These are phyloP conservation scores for Brassica rapa DNA, from an alignment of 345 rosid genomes.

Conservation along the genomic window DNA sequence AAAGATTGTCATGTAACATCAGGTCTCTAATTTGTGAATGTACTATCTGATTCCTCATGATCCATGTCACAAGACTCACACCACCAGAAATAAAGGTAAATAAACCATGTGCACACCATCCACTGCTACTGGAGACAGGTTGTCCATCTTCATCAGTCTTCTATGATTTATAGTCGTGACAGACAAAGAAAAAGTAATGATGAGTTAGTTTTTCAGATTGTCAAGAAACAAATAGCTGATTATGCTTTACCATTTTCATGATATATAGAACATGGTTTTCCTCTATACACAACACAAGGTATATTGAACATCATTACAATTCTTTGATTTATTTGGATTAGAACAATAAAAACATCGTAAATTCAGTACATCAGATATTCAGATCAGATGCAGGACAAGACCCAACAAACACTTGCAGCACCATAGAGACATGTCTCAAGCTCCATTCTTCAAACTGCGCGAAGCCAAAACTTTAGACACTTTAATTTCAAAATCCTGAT, in stretches of 20 bases:
- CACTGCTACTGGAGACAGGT: neutral
- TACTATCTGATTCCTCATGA: neutral
- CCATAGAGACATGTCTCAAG: neutral
- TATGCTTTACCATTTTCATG: neutral
- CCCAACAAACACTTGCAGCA: neutral
- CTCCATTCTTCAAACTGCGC: constrained; percentile 25
- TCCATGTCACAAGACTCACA: neutral
- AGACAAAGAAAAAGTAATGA: too few species aligned
- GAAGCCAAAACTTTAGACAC: constrained; percentile 4
- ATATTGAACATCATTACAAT: neutral
- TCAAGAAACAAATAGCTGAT: neutral
- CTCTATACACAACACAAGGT: neutral
- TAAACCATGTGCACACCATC: too few species aligned
- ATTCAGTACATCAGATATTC: neutral
- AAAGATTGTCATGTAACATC: neutral
- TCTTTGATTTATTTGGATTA: constrained; percentile 25
- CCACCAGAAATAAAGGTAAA: too few species aligned
- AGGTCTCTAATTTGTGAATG: neutral
- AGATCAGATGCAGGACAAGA: constrained; percentile 10
- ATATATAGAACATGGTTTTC: neutral
- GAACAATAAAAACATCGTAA: neutral
- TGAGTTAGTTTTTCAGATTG: neutral
- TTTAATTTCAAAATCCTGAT: neutral
- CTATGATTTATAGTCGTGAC: neutral
- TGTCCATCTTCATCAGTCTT: neutral